phyloP scores from a whole-genome alignment of 257 asterid species.

The Gardenia jasminoides region DNA sequence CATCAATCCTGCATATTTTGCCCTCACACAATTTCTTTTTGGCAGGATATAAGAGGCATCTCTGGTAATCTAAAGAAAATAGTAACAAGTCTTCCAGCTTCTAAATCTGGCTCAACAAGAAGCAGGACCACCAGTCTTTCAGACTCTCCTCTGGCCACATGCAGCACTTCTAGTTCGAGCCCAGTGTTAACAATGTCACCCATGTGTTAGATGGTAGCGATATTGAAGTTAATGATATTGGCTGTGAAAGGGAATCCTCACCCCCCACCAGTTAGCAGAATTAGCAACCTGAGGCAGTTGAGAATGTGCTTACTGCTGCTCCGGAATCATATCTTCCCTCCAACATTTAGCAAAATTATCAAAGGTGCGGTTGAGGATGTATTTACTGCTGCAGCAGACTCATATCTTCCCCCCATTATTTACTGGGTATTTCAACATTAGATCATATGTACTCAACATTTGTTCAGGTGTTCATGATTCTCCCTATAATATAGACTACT shows the following conservation, averaged over 20 bases:
- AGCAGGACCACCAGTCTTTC: conserved; percentile 31
- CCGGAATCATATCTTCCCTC: not conserved
- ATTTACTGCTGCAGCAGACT: conserved; percentile 15
- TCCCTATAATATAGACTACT: not conserved
- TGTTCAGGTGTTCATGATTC: not conserved
- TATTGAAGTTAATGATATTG: conserved; percentile 16
- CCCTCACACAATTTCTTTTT: conserved; percentile 1
- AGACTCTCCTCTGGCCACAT: conserved; percentile 49
- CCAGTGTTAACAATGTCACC: conserved; percentile 34
- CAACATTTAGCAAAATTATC: conserved; percentile 1
- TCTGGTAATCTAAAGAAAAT: conserved; percentile 32
- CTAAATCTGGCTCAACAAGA: conserved; percentile 33
- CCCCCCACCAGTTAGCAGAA: conserved; percentile 10
- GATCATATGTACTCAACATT: not conserved
- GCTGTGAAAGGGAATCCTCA: conserved; percentile 15
- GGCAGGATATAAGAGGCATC: conserved; percentile 68
- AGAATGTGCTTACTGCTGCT: conserved; percentile 8
- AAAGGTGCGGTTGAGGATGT: not conserved
- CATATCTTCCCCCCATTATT: not conserved
- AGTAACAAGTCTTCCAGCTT: conserved; percentile 29
- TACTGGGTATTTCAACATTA: conserved; percentile 2
- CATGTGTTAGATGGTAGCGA: conserved; percentile 28
- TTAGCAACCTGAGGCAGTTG: not conserved
- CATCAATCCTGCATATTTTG: not conserved
- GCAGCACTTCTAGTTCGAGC: conserved; percentile 46